phyloP scores from a whole-genome alignment of 345 rosid genomes.

The Populus deltoides region DNA sequence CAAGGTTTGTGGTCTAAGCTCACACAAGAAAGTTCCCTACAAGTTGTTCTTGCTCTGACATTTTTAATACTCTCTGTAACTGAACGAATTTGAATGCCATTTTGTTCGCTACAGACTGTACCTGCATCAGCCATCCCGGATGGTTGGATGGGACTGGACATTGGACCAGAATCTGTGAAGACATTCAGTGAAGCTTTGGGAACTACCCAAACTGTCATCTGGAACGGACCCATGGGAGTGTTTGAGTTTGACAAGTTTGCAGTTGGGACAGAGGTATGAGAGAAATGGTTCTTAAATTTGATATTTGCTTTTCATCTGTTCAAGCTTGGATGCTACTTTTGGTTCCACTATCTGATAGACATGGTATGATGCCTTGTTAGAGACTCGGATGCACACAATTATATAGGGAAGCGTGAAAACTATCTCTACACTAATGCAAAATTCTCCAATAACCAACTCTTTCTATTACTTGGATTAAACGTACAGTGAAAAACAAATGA shows the following conservation, averaged over 20 bases:
- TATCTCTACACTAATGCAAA: background rate
- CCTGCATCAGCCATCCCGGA: conserved; percentile 77
- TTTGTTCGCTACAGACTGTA: conserved; percentile 51
- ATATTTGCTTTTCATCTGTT: background rate
- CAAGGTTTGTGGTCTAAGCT: conserved; percentile 49
- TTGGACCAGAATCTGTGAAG: conserved; percentile 47
- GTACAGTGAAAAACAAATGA: background rate
- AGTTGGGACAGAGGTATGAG: conserved; percentile 55
- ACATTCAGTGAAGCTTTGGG: conserved; percentile 72
- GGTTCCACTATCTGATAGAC: background rate
- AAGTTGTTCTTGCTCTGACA: background rate
- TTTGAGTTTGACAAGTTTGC: conserved; percentile 90
- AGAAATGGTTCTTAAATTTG: background rate
- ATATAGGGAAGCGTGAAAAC: background rate
- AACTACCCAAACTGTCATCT: conserved; percentile 81
- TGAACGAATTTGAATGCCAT: background rate
- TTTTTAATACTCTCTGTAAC: background rate
- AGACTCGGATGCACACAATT: background rate
- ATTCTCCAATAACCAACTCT: background rate
- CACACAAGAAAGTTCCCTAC: background rate
- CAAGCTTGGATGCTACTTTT: background rate
- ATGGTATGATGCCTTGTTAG: background rate
- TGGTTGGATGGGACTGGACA: conserved; percentile 95
- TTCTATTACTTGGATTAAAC: background rate
- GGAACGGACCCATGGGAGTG: conserved; percentile 99